Evolutionary conservation across 75 land plant genomes (phyloP), one percentile per base, ranked within the genome.

Genomic region (Cryptomeria japonica): DNA sequence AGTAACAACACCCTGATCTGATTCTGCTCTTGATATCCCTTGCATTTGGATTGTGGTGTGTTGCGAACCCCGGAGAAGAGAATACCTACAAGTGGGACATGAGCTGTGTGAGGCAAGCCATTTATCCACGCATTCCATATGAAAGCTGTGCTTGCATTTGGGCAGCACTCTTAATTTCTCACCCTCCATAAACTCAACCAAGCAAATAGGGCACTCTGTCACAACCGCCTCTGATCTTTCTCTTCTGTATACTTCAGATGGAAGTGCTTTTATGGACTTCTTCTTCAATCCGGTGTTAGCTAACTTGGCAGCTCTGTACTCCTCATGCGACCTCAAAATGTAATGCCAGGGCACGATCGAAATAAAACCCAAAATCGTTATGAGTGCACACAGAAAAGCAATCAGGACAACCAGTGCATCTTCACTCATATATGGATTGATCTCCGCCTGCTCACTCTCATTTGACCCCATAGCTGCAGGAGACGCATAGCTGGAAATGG

Each of bases 61-160:
- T 13, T 51, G 55, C 55, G 14, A 13, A 12, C 72, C 31, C 31
- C 28, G 72, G n/a, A 80, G 47, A 37, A 80, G 42, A 41, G 25
- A 80, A 7, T 80, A 22, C 3, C 93, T 31, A 78, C 94, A 93
- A 6, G 89, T 75, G 7, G 94, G 94, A 85, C 94, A 93, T 5
- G 94, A 88, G 72, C 93, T 87, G 89, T 90, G 91, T 25, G 88
- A 86, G 4, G 46, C 51, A 41, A 95, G 83, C 96, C 96, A 95
- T 88, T 84, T 41, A 84, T 94, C 96, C 25, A 94, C 90, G 85
- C 96, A 95, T 8, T 90, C 89, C 73, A 84, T 85, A 73, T 95
- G 96, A 88, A 94, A 95, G 56, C 19, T 31, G 55, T 95, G 96
- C 83, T 77, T 84, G 86, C 96, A 95, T 31, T 58, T 85, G 9